A percentile compares a stretch with the other conserved stretches of the same genome.
Evolutionary conservation across 2,329 filamentous ascomycete species (phyloP).

Genomic region (Fusarium brachygibbosum): DNA sequence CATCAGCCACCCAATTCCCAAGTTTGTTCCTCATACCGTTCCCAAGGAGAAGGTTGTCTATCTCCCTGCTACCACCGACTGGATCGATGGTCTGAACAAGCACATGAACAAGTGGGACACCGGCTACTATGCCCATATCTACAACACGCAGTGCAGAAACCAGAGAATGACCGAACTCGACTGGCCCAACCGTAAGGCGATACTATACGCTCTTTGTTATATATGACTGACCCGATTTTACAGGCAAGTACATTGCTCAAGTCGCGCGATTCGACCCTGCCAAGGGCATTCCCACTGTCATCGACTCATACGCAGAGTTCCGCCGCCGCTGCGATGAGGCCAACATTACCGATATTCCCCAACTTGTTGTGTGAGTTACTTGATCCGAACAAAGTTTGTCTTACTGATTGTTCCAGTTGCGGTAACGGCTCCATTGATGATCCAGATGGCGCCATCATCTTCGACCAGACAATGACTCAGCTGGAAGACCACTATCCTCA

Average conservation of each 20-base stretch:
- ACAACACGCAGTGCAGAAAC: slow-evolving; percentile 72
- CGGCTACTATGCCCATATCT: slow-evolving; percentile 80
- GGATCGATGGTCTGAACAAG: slow-evolving; percentile 87
- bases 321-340: slow-evolving; percentile 70
- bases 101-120: slow-evolving; percentile 76
- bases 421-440: slow-evolving; percentile 87
- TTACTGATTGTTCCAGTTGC: slow-evolving; percentile 57
- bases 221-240: slow-evolving; percentile 32
- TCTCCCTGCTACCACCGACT: slow-evolving; percentile 85
- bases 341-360: slow-evolving; percentile 68
- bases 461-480: slow-evolving; percentile 77
- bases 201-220: not conserved
- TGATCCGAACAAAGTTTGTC: too few species aligned
- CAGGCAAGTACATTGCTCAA: slow-evolving; percentile 80
- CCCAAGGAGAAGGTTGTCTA: slow-evolving; percentile 77
- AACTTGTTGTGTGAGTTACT: slow-evolving; percentile 73
- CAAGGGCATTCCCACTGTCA: slow-evolving; percentile 83
- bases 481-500: slow-evolving; percentile 74
- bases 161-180: slow-evolving; percentile 68
- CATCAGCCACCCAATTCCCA: slow-evolving; percentile 83
- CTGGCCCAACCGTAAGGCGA: slow-evolving; percentile 64
- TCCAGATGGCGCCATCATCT: slow-evolving; percentile 79
- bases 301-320: slow-evolving; percentile 82
- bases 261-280: slow-evolving; percentile 86
- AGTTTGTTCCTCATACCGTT: slow-evolving; percentile 79